Evolutionary conservation across 371 early-diverging fungal genomes (phyloP).

Genomic region (Syncephalis fuscata): DNA sequence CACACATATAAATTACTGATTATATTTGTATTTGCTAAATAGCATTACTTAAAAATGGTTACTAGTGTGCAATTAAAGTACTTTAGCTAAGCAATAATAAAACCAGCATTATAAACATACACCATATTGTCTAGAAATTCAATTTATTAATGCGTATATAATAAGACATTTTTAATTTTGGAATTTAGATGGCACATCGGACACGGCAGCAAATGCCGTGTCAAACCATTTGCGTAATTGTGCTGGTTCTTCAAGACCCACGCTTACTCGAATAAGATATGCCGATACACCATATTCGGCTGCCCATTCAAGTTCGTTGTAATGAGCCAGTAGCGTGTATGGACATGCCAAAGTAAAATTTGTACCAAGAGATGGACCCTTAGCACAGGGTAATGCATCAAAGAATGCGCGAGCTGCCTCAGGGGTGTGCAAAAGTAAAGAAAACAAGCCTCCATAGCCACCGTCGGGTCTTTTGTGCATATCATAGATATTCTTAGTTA

Average conservation of each 20-base stretch:
- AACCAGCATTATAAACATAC: too few relatives aligned
- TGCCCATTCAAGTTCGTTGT: constrained; percentile 85
- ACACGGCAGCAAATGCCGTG: neutral
- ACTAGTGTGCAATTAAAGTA: too few relatives aligned
- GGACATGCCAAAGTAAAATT: constrained; percentile 91
- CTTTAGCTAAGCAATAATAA: too few relatives aligned
- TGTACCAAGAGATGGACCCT: constrained; percentile 92
- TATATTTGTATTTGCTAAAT: too few relatives aligned
- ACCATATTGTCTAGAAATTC: too few relatives aligned
- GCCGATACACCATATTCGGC: constrained; percentile 58
- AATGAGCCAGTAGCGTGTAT: constrained; percentile 90
- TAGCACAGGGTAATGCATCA: constrained; percentile 59
- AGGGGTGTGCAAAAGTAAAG: constrained; percentile 47
- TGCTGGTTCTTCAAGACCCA: constrained; percentile 62
- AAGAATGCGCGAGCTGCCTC: constrained; percentile 53
- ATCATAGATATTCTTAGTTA: constrained; percentile 43
- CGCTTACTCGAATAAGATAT: constrained; percentile 68
- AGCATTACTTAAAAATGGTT: too few relatives aligned
- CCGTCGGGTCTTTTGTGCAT: constrained; percentile 31
- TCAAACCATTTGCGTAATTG: neutral
- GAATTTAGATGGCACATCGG: too few relatives aligned
- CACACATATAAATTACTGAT: too few relatives aligned
- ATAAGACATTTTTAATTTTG: too few relatives aligned
- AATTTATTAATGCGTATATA: too few relatives aligned
- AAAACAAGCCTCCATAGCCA: constrained; percentile 85